phyloP scores from a whole-genome alignment of 768 basidiomycete species.

The Rhizopogon salebrosus region DNA sequence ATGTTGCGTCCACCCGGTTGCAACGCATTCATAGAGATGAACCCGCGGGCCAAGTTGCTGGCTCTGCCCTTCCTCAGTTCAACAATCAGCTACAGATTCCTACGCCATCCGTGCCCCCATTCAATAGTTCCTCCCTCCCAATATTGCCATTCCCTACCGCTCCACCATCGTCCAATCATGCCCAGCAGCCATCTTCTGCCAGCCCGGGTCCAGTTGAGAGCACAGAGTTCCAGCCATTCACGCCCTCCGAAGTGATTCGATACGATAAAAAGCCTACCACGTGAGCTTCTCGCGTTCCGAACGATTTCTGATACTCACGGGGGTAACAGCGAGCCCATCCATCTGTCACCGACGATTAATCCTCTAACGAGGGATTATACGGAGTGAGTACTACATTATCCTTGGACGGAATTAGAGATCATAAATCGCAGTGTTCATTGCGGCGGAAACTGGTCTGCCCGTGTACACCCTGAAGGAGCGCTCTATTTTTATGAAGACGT shows the following conservation, averaged over 20 bases:
- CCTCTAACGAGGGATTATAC: not conserved
- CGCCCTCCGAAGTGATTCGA: not conserved
- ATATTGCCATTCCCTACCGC: not conserved
- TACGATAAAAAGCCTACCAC: not conserved
- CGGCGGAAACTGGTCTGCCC: slow-evolving; percentile 29
- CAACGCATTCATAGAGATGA: not conserved
- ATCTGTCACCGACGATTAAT: not conserved
- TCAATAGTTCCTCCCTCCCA: not conserved
- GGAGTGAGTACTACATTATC: no score
- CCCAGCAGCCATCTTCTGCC: not conserved
- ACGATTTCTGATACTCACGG: not conserved
- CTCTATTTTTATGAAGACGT: slow-evolving; percentile 43
- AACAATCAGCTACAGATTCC: not conserved
- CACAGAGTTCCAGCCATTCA: not conserved
- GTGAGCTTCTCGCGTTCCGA: not conserved
- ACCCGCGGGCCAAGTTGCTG: not conserved
- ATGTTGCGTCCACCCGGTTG: not conserved
- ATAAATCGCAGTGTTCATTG: not conserved
- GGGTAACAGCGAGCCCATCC: not conserved
- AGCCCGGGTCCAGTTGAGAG: not conserved
- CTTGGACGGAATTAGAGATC: not conserved
- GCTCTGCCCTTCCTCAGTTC: not conserved
- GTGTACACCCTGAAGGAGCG: slow-evolving; percentile 50
- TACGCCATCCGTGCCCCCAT: no score
- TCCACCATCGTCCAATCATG: not conserved